Conservation (phyloP, 805 yeast species). For the Lipomyces yamanashiensis region DNA sequence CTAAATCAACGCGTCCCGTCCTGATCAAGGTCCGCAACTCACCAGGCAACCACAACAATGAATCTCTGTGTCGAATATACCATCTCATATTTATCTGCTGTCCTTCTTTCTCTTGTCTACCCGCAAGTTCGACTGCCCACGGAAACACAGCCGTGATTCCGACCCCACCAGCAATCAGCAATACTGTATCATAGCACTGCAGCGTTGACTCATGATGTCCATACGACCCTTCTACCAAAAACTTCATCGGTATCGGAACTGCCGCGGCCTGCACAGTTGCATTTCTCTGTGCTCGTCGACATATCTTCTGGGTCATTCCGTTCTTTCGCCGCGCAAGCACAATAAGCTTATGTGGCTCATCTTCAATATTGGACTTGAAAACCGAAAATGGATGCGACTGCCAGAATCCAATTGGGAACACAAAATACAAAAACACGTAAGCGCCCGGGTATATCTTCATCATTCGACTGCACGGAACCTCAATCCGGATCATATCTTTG, state of each 20-base stretch:
- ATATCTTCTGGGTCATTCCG: slow-evolving; percentile 12
- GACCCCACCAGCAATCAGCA: slow-evolving; percentile 66
- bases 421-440: slow-evolving; percentile 20
- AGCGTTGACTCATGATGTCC: slow-evolving; percentile 54
- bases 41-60: slow-evolving; percentile 9
- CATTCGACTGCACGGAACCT: not conserved
- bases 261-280: not conserved
- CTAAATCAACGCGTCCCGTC: not conserved
- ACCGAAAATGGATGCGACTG: slow-evolving; percentile 29
- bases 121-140: slow-evolving; percentile 46
- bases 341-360: not conserved
- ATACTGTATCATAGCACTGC: slow-evolving; percentile 51
- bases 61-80: slow-evolving; percentile 12
- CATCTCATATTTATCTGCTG: slow-evolving; percentile 3
- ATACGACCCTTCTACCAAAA: slow-evolving; percentile 65
- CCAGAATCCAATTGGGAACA: slow-evolving; percentile 6
- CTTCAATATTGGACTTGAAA: not conserved
- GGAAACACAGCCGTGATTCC: slow-evolving; percentile 64
- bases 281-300: not conserved
- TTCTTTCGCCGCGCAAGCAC: not conserved
- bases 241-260: slow-evolving; percentile 41
- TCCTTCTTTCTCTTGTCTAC: not conserved
- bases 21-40: slow-evolving; percentile 1
- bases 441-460: slow-evolving; percentile 23
- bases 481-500: slow-evolving; percentile 7